Percentiles rank a stretch among this genome's conserved stretches.
Evolutionary conservation across 352 stramenopile species (phyloP).

Genomic region (Globisporangium recalcitrans): DNA sequence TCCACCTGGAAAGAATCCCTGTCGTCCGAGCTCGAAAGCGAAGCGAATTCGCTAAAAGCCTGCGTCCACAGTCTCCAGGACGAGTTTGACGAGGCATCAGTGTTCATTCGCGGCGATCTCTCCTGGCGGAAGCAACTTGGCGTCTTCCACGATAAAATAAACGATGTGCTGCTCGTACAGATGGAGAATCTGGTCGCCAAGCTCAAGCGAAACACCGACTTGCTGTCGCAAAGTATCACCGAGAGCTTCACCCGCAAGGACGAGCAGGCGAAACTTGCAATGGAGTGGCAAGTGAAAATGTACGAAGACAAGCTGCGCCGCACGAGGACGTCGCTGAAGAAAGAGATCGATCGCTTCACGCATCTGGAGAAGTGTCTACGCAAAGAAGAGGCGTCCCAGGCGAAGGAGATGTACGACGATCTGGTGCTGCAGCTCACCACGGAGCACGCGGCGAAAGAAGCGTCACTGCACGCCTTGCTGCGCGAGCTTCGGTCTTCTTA

Average conservation of each 20-base stretch:
- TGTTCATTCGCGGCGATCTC: constrained; percentile 58
- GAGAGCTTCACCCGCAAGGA: constrained; percentile 38
- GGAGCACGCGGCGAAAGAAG: constrained; percentile 39
- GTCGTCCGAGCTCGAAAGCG: constrained; percentile 11
- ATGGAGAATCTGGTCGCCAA: constrained; percentile 18
- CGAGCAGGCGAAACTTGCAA: constrained; percentile 23
- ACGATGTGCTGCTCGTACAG: constrained; percentile 28
- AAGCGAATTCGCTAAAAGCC: constrained; percentile 23
- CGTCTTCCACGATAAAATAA: constrained; percentile 40
- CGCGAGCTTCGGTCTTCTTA: constrained; percentile 46
- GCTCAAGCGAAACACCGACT: constrained; percentile 29
- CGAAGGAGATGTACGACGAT: constrained; percentile 40
- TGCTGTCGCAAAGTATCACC: constrained; percentile 28
- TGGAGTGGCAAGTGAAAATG: constrained; percentile 37
- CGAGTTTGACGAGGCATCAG: constrained; percentile 48
- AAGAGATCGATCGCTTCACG: constrained; percentile 60
- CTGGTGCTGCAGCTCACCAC: constrained; percentile 36
- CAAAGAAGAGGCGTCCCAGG: constrained; percentile 48
- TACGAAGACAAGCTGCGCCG: constrained; percentile 53
- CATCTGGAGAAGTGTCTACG: constrained; percentile 59
- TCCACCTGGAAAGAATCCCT: constrained; percentile 11
- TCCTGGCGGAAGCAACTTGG: constrained; percentile 53
- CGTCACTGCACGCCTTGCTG: constrained; percentile 39
- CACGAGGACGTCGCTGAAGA: constrained; percentile 41
- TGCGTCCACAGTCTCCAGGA: constrained; percentile 33